A percentile compares a stretch with the other conserved stretches of the same genome.
Conservation (phyloP, 192 early-diverging fungal genomes). For the Podochytrium sp. region DNA sequence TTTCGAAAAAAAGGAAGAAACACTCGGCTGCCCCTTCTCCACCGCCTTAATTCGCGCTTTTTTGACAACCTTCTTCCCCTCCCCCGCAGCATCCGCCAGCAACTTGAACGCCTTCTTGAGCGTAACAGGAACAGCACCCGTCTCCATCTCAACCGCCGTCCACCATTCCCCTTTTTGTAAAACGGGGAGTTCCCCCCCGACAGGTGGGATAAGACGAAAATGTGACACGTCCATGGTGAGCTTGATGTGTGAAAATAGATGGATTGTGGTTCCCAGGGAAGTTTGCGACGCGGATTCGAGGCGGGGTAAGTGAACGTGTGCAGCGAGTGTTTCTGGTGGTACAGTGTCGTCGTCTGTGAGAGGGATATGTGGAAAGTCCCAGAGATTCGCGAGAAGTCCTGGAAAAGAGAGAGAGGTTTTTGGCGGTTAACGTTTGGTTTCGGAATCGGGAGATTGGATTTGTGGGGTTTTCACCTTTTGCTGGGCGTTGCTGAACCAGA, state of each 20-base stretch:
- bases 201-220: too few species aligned
- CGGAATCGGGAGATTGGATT: not conserved
- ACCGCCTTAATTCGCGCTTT: not conserved
- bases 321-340: too few species aligned
- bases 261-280: conserved; percentile 53
- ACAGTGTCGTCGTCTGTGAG: too few species aligned
- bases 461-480: conserved; percentile 37
- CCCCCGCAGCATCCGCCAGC: conserved; percentile 38
- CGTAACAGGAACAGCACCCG: conserved; percentile 59
- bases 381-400: conserved; percentile 72
- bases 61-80: not conserved
- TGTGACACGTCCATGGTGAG: conserved; percentile 40
- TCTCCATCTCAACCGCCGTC: conserved; percentile 42
- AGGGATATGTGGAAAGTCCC: conserved; percentile 69
- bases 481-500: conserved; percentile 61
- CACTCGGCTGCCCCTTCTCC: not conserved
- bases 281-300: too few species aligned
- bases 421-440: not conserved
- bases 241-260: conserved; percentile 73
- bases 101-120: conserved; percentile 60
- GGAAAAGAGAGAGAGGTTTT: too few species aligned
- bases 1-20: conserved; percentile 17
- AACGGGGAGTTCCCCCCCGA: too few species aligned
- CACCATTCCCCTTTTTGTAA: conserved; percentile 47
- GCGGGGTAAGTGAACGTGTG: too few species aligned